phyloP scores from a whole-genome alignment of 257 asterid species.

The Phtheirospermum japonicum region DNA sequence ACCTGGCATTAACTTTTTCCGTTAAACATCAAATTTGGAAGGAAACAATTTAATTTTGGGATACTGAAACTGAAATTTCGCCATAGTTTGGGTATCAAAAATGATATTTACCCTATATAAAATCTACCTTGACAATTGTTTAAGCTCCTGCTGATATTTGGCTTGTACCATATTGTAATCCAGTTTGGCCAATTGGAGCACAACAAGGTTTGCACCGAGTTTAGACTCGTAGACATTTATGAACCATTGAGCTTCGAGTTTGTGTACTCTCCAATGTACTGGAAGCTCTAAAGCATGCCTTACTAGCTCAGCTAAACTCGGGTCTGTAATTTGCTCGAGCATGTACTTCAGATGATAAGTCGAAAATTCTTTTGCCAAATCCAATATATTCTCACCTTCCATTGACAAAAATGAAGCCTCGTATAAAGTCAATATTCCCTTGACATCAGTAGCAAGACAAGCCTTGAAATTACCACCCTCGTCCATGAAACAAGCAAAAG shows the following conservation, averaged over 20 bases:
- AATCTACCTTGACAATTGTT: conserved; percentile 38
- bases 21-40: too few relatives aligned
- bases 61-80: too few relatives aligned
- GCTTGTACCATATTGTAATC: conserved; percentile 43
- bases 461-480: conserved; percentile 31
- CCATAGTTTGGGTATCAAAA: too few relatives aligned
- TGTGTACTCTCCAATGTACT: conserved; percentile 49
- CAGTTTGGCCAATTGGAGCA: conserved; percentile 36
- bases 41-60: too few relatives aligned
- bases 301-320: conserved; percentile 26
- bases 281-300: conserved; percentile 53
- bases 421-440: conserved; percentile 40
- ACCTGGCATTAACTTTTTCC: too few relatives aligned
- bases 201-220: conserved; percentile 3
- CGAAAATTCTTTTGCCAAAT: conserved; percentile 35
- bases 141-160: conserved; percentile 38
- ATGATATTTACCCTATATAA: too few relatives aligned
- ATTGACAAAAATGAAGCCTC: conserved; percentile 51
- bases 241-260: conserved; percentile 51
- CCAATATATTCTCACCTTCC: conserved; percentile 47
- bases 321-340: conserved; percentile 19
- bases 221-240: conserved; percentile 27
- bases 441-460: conserved; percentile 25
- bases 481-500: conserved; percentile 44
- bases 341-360: conserved; percentile 24